Conservation (phyloP, 257 asterid genomes). For the Solanum sejunctum region DNA sequence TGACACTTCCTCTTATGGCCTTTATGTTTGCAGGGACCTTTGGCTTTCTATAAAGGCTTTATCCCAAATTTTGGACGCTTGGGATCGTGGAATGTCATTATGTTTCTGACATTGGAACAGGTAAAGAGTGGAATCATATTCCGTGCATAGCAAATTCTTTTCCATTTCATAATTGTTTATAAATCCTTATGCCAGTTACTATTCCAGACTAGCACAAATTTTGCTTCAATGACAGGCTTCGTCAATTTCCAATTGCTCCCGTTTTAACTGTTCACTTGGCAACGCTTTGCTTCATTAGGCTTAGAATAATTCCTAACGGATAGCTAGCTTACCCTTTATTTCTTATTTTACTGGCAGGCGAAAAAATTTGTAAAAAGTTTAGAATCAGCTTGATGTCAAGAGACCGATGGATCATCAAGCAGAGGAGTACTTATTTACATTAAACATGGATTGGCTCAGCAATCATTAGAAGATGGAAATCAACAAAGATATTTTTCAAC, state of each 20-base stretch:
- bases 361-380: conserved; percentile 50
- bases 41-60: conserved; percentile 92
- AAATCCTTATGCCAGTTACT: not conserved
- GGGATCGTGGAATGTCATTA: conserved; percentile 91
- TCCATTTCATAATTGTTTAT: not conserved
- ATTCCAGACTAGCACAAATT: not conserved
- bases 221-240: not conserved
- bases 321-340: not conserved
- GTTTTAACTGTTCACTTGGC: not conserved
- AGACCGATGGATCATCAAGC: not conserved
- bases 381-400: conserved; percentile 41
- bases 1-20: not conserved
- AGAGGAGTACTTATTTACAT: not conserved
- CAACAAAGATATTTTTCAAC: not conserved
- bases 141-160: not conserved
- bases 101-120: conserved; percentile 96
- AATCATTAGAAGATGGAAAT: not conserved
- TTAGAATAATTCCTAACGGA: not conserved
- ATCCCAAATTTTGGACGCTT: conserved; percentile 92
- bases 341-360: conserved; percentile 33
- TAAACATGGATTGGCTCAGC: not conserved
- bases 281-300: not conserved
- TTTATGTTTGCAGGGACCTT: conserved; percentile 55
- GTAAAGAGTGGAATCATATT: conserved; percentile 17
- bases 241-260: not conserved